Evolutionary conservation across 2,329 filamentous ascomycete species (phyloP).

Genomic region (Xylaria sp.): DNA sequence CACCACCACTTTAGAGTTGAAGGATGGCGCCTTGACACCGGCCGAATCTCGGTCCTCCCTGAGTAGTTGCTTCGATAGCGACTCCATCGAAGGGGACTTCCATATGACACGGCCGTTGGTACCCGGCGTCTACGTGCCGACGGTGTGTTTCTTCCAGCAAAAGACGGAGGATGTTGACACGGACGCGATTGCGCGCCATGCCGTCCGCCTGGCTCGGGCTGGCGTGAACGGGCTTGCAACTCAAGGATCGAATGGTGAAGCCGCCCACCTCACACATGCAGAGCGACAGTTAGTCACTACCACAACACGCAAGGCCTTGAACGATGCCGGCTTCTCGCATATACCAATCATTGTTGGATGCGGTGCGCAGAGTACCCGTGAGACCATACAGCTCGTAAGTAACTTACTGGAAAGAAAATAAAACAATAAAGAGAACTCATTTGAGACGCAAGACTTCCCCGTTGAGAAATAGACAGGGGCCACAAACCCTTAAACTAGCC

Average conservation of each 20-base stretch:
- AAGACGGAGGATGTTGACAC: conserved; percentile 69
- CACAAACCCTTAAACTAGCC: background rate
- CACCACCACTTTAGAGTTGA: conserved; percentile 20
- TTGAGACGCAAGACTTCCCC: background rate
- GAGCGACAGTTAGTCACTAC: conserved; percentile 71
- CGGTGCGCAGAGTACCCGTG: conserved; percentile 72
- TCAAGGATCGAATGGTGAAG: conserved; percentile 82
- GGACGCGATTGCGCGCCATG: conserved; percentile 59
- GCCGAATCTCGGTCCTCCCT: conserved; percentile 19
- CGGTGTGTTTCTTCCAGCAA: conserved; percentile 71
- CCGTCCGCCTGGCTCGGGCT: conserved; percentile 71
- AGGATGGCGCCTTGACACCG: conserved; percentile 17
- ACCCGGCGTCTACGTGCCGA: conserved; percentile 71
- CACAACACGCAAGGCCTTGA: conserved; percentile 70
- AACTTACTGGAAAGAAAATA: no score
- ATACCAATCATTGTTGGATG: conserved; percentile 78
- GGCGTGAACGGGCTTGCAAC: conserved; percentile 76
- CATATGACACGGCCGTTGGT: conserved; percentile 42
- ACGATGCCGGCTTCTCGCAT: conserved; percentile 64
- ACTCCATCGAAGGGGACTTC: conserved; percentile 31
- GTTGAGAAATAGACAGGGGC: background rate
- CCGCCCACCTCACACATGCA: conserved; percentile 72
- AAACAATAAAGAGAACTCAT: no score
- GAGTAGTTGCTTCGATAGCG: conserved; percentile 37
- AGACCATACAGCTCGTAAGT: conserved; percentile 62